Evolutionary conservation across 331 rosid species (phyloP).

Genomic region (Quercus phellos): DNA sequence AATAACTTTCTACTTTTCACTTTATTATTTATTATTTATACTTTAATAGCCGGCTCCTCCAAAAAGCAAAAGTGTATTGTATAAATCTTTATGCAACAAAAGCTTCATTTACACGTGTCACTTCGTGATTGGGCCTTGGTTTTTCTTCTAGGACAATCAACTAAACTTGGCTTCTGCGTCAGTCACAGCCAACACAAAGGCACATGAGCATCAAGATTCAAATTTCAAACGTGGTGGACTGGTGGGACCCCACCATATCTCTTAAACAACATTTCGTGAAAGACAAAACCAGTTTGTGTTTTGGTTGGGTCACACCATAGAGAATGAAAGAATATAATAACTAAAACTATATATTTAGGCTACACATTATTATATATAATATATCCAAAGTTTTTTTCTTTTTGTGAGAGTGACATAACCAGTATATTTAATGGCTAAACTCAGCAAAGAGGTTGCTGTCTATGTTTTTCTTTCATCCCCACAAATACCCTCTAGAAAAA

Average conservation of each 20-base stretch:
- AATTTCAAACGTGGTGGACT: background rate
- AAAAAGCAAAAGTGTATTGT: background rate
- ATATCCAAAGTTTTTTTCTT: too few relatives aligned
- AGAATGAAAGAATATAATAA: background rate
- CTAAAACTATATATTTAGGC: background rate
- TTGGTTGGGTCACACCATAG: background rate
- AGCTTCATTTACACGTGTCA: background rate
- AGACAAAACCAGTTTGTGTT: background rate
- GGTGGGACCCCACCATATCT: background rate
- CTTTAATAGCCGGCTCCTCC: background rate
- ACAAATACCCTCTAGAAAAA: background rate
- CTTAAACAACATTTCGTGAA: background rate
- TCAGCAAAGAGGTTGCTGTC: background rate
- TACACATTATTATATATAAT: too few relatives aligned
- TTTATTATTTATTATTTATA: background rate
- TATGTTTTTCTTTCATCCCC: background rate
- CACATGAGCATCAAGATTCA: background rate
- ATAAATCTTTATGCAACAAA: background rate
- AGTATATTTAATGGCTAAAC: background rate
- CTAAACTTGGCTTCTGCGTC: background rate
- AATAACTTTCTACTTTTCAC: background rate
- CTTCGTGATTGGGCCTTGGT: background rate
- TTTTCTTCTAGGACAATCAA: background rate
- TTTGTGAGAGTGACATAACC: constrained; percentile 12
- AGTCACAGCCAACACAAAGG: background rate